A percentile compares a stretch with the other conserved stretches of the same genome.
These are phyloP conservation scores for Lachancea dasiensis DNA, from an alignment of 805 yeast genomes.

Conservation along the genomic window DNA sequence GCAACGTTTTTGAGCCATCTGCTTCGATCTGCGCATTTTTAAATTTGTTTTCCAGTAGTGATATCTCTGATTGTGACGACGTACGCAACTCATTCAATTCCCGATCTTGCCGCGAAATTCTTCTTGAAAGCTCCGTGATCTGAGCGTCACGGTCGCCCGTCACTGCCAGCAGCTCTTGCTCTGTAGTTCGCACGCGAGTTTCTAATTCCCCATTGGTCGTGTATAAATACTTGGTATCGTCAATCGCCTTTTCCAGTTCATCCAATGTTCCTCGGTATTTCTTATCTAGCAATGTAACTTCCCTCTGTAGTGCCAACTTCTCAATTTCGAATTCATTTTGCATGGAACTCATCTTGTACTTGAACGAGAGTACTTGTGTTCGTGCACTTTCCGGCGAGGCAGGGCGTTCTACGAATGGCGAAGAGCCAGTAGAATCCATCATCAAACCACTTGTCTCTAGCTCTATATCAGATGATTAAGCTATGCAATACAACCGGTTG, in stretches of 20 bases:
- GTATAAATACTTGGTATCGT: conserved; percentile 34
- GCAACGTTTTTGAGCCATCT: conserved; percentile 15
- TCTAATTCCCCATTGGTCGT: conserved; percentile 27
- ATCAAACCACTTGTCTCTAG: neutral
- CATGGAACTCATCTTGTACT: conserved; percentile 35
- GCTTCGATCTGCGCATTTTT: conserved; percentile 17
- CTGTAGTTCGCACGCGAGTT: conserved; percentile 16
- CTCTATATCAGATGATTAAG: too few species aligned
- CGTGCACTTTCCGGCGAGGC: conserved; percentile 11
- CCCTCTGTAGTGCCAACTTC: conserved; percentile 20
- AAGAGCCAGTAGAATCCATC: conserved; percentile 29
- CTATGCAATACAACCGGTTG: too few species aligned
- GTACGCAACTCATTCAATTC: conserved; percentile 34
- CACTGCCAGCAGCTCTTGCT: conserved; percentile 20
- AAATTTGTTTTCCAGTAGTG: conserved; percentile 15
- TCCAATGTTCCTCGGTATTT: conserved; percentile 32
- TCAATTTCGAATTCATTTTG: conserved; percentile 36
- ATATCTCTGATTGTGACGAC: conserved; percentile 26
- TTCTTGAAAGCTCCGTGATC: conserved; percentile 33
- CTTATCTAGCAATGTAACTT: conserved; percentile 21
- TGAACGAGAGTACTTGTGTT: conserved; percentile 27
- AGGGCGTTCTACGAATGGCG: conserved; percentile 36
- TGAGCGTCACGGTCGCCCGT: conserved; percentile 23
- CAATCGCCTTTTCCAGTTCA: conserved; percentile 29
- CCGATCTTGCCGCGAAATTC: conserved; percentile 19